Conservation (phyloP, 345 rosid species). For the Rhodomyrtus tomentosa region DNA sequence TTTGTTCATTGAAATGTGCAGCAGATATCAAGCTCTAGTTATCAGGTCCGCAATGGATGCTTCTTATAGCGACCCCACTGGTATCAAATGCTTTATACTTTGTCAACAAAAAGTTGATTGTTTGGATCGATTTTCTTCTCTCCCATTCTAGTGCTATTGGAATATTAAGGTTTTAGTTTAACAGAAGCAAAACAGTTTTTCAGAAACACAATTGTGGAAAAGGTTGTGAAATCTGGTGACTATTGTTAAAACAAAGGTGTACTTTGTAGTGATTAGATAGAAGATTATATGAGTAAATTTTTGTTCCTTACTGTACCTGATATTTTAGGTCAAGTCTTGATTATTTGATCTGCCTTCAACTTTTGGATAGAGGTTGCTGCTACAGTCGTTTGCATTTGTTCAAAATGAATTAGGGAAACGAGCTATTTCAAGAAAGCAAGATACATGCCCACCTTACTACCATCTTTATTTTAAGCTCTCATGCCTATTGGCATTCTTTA, state of each 20-base stretch:
- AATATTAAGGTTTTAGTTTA: neutral
- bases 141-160: neutral
- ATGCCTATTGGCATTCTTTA: neutral
- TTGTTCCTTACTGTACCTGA: neutral
- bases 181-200: neutral
- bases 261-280: neutral
- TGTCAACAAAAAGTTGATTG: no score
- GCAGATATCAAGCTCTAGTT: constrained; percentile 4
- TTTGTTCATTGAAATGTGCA: constrained; percentile 17
- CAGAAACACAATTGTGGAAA: neutral
- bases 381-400: neutral
- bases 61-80: constrained; percentile 54
- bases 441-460: neutral
- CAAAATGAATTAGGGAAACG: neutral
- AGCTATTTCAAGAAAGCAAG: neutral
- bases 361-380: neutral
- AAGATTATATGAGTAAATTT: neutral
- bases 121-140: neutral
- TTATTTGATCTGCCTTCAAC: neutral
- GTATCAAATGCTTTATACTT: neutral
- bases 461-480: neutral
- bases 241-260: neutral
- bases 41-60: constrained; percentile 64
- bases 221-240: neutral
- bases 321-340: neutral